These are phyloP conservation scores for Lophiotrema nucula DNA, from an alignment of 495 filamentous ascomycete species.

Conservation along the genomic window DNA sequence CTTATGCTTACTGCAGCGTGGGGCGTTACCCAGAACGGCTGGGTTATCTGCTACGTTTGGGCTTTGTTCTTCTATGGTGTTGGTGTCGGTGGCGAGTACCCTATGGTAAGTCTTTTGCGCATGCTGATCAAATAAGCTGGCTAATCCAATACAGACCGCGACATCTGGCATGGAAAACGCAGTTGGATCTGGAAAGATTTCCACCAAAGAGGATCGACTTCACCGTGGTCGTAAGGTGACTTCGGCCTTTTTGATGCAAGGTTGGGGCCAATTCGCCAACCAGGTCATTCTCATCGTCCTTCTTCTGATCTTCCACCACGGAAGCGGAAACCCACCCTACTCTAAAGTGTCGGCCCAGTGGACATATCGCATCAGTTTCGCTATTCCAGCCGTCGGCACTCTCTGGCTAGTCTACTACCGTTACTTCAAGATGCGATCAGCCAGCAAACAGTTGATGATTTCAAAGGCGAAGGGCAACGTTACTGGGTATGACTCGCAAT, in stretches of 20 bases:
- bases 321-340: slow-evolving; percentile 70
- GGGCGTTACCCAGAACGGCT: slow-evolving; percentile 79
- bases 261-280: slow-evolving; percentile 93
- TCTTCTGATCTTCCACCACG: slow-evolving; percentile 77
- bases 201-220: slow-evolving; percentile 82
- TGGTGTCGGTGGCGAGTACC: slow-evolving; percentile 91
- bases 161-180: slow-evolving; percentile 95
- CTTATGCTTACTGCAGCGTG: slow-evolving; percentile 84
- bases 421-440: slow-evolving; percentile 79
- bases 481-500: slow-evolving; percentile 83
- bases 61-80: slow-evolving; percentile 87
- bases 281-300: slow-evolving; percentile 79
- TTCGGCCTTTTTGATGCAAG: slow-evolving; percentile 93
- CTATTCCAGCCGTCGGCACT: slow-evolving; percentile 79
- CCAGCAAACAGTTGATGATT: slow-evolving; percentile 67
- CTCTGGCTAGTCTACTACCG: slow-evolving; percentile 92
- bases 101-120: too few species aligned
- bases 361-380: slow-evolving; percentile 83
- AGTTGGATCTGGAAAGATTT: slow-evolving; percentile 77
- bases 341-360: slow-evolving; percentile 69
- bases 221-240: slow-evolving; percentile 93
- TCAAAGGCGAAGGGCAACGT: slow-evolving; percentile 83
- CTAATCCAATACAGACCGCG: too few species aligned
- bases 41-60: slow-evolving; percentile 91
- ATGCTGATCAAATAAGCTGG: too few species aligned